These are phyloP conservation scores for Lactifluus volemus DNA, from an alignment of 768 basidiomycete species.

Conservation along the genomic window DNA sequence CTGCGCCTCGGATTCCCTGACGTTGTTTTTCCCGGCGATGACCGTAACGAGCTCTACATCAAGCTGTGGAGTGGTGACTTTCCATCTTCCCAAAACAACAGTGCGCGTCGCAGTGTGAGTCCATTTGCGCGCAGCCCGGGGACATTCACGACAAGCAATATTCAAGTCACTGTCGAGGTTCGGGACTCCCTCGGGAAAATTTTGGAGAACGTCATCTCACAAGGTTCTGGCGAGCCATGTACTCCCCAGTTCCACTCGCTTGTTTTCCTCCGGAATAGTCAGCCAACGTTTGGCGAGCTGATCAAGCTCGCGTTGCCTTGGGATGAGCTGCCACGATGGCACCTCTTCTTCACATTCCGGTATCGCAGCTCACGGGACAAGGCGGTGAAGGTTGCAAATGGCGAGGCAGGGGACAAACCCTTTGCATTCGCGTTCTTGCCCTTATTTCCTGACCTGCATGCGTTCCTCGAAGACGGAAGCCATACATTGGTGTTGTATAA, in stretches of 20 bases:
- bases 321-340: conserved; percentile 65
- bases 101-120: conserved; percentile 49
- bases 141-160: conserved; percentile 50
- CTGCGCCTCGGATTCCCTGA: conserved; percentile 91
- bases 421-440: conserved; percentile 94
- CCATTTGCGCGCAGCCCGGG: conserved; percentile 51
- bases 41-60: conserved; percentile 93
- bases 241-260: conserved; percentile 81
- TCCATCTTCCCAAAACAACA: conserved; percentile 39
- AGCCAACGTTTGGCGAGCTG: conserved; percentile 89
- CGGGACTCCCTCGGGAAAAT: conserved; percentile 58
- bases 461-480: conserved; percentile 84
- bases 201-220: conserved; percentile 65
- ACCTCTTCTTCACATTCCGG: conserved; percentile 91
- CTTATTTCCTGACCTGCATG: conserved; percentile 62
- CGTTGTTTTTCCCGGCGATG: conserved; percentile 86
- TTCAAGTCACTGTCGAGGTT: conserved; percentile 90
- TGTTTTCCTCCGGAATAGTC: conserved; percentile 80
- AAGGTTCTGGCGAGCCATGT: conserved; percentile 78
- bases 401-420: conserved; percentile 53
- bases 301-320: conserved; percentile 77
- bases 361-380: conserved; percentile 53
- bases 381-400: conserved; percentile 28
- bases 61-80: conserved; percentile 96
- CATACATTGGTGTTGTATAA: conserved; percentile 80